These are phyloP conservation scores for Ceratocystis diversiconidia DNA, from an alignment of 2,329 filamentous ascomycete species.

Conservation along the genomic window DNA sequence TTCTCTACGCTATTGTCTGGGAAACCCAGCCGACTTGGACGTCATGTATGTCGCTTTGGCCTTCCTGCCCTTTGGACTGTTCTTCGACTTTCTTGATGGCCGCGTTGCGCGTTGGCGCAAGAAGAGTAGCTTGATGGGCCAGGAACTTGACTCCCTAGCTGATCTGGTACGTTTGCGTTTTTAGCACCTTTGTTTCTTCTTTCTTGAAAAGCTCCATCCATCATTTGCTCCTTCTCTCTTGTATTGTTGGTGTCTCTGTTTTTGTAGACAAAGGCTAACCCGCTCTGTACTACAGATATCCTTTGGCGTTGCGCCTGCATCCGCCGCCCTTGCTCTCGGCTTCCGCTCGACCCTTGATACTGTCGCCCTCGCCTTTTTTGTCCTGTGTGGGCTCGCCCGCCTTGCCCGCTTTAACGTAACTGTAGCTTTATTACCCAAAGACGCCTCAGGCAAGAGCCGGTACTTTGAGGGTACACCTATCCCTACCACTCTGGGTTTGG, in stretches of 20 bases:
- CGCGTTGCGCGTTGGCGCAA: constrained; percentile 91
- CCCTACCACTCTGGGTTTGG: constrained; percentile 72
- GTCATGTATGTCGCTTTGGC: constrained; percentile 71
- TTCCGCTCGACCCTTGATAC: constrained; percentile 76
- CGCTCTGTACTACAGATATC: constrained; percentile 53
- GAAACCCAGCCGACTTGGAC: constrained; percentile 46
- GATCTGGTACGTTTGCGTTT: constrained; percentile 58
- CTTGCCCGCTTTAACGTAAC: constrained; percentile 97
- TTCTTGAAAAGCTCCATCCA: neutral
- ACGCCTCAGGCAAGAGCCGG: constrained; percentile 74
- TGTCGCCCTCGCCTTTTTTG: constrained; percentile 67
- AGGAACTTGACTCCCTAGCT: constrained; percentile 89
- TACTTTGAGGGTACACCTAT: constrained; percentile 98
- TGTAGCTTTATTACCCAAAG: constrained; percentile 76
- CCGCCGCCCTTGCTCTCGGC: constrained; percentile 76
- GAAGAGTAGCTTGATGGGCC: constrained; percentile 95
- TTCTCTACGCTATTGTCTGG: constrained; percentile 82
- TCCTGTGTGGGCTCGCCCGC: constrained; percentile 83
- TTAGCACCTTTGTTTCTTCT: neutral
- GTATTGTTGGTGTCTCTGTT: neutral
- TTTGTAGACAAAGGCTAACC: neutral
- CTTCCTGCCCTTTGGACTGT: constrained; percentile 83
- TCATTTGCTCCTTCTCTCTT: neutral
- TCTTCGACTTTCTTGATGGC: constrained; percentile 97
- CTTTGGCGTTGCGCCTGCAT: constrained; percentile 82